Evolutionary conservation across 1,284 basidiomycete species (phyloP).

Genomic region (Fomitiporia mediterranea): DNA sequence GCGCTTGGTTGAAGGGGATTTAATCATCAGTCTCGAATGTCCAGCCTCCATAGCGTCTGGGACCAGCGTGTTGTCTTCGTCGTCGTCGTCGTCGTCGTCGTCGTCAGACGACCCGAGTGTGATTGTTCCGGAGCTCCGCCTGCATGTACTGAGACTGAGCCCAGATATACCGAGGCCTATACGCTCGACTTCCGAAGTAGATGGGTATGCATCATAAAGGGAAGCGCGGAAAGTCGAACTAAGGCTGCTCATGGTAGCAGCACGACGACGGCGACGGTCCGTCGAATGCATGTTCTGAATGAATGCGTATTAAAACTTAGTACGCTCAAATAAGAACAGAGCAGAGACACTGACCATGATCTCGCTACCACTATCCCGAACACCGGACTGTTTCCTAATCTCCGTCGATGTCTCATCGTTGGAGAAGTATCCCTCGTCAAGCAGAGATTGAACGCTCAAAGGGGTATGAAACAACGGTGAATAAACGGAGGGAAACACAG

Average conservation of each 20-base stretch:
- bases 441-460: not conserved
- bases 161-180: constrained; percentile 5
- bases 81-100: not conserved
- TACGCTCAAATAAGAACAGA: not conserved
- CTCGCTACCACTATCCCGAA: not conserved
- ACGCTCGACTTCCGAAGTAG: not conserved
- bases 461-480: not conserved
- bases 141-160: not conserved
- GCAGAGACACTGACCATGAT: not conserved
- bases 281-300: not conserved
- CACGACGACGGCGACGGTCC: not conserved
- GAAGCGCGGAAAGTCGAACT: not conserved
- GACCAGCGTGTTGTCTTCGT: not conserved
- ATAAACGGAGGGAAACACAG: not conserved
- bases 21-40: too few species aligned
- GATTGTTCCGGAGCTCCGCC: not conserved
- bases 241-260: not conserved
- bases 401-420: not conserved
- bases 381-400: not conserved
- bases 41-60: not conserved
- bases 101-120: not conserved
- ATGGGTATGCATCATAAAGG: not conserved
- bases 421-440: not conserved
- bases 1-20: too few species aligned
- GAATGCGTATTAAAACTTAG: not conserved